A percentile compares a stretch with the other conserved stretches of the same genome.
Conservation (phyloP, 352 stramenopile species). For the Phytophthora niederhauseri region DNA sequence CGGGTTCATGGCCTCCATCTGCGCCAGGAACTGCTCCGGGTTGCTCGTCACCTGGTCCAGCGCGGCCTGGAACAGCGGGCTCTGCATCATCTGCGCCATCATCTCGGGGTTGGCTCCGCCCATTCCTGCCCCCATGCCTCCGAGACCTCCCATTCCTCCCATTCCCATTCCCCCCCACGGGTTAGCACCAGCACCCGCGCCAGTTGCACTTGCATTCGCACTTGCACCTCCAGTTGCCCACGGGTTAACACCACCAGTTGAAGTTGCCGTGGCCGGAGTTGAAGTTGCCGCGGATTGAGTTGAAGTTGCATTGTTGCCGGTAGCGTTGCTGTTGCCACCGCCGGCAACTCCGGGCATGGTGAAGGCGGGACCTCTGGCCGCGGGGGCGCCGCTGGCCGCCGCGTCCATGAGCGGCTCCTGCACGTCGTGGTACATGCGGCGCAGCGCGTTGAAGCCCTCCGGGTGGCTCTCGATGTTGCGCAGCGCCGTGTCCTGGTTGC, state of each 20-base stretch:
- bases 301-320: constrained; percentile 27
- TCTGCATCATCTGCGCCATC: constrained; percentile 88
- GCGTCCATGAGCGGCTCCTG: constrained; percentile 97
- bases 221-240: constrained; percentile 41
- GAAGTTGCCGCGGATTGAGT: constrained; percentile 15
- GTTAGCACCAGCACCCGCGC: constrained; percentile 50
- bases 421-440: constrained; percentile 94
- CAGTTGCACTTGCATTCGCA: constrained; percentile 21
- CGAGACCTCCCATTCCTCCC: constrained; percentile 32
- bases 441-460: constrained; percentile 97
- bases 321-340: constrained; percentile 21
- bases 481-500: constrained; percentile 97
- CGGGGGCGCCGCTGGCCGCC: constrained; percentile 52
- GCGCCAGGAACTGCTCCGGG: constrained; percentile 74
- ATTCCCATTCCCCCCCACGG: constrained; percentile 59
- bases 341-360: constrained; percentile 85
- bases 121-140: constrained; percentile 33
- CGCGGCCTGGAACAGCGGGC: constrained; percentile 85
- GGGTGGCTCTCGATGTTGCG: constrained; percentile 98
- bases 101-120: constrained; percentile 66
- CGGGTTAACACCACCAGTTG: constrained; percentile 54
- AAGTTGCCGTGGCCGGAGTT: constrained; percentile 28
- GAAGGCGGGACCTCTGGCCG: constrained; percentile 67
- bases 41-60: constrained; percentile 86
- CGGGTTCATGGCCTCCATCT: constrained; percentile 92